phyloP scores from a whole-genome alignment of 1,284 basidiomycete species.

The Naganishia albida region DNA sequence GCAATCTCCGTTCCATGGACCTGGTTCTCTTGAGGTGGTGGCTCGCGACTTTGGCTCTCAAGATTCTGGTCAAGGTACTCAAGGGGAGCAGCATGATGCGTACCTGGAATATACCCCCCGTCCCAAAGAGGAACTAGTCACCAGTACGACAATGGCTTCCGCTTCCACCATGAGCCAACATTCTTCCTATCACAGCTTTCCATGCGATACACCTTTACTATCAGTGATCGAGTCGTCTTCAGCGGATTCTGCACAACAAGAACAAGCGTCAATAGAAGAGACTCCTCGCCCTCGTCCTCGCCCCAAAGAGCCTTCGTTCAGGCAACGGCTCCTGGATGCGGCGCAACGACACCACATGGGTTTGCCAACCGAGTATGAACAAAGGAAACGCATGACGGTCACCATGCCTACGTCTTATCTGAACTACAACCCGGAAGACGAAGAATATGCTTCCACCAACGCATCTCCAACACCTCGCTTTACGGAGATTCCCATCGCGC shows the following conservation, averaged over 20 bases:
- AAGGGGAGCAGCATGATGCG: background rate
- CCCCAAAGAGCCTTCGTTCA: background rate
- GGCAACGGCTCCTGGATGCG: background rate
- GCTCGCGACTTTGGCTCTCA: background rate
- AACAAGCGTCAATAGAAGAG: no score
- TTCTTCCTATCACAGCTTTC: constrained; percentile 12
- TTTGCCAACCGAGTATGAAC: background rate
- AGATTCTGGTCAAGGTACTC: constrained; percentile 1
- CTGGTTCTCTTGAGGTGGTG: background rate
- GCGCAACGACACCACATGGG: background rate
- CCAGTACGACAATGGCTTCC: background rate
- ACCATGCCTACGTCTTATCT: constrained; percentile 13
- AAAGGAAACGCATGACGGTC: background rate
- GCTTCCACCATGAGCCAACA: constrained; percentile 3
- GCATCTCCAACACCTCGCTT: background rate
- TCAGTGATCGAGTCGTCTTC: background rate
- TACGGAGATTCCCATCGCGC: background rate
- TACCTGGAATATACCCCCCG: background rate
- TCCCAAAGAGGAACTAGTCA: background rate
- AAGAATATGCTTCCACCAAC: background rate
- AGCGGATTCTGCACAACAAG: background rate
- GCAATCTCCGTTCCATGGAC: background rate
- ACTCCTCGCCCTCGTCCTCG: no score
- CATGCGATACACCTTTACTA: constrained; percentile 12
- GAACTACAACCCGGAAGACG: constrained; percentile 12